A percentile compares a stretch with the other conserved stretches of the same genome.
Conservation (phyloP, 1,139 yeast genomes). For the Arxiozyma slooffiae region DNA sequence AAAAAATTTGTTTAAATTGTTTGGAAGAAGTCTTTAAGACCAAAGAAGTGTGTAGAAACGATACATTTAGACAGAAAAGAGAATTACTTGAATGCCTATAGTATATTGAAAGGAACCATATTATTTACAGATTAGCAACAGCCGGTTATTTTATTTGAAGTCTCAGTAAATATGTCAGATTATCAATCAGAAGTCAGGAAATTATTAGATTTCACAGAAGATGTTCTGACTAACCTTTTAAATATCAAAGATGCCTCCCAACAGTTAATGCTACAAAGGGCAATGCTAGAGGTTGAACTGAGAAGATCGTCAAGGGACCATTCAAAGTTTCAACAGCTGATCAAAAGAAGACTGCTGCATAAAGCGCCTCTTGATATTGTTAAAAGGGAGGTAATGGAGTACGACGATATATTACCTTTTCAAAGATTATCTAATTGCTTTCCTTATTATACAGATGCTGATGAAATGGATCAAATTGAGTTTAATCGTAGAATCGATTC, state of each 20-base stretch:
- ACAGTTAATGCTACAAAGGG: background rate
- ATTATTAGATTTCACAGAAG: conserved; percentile 10
- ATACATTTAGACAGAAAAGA: background rate
- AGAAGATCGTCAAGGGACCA: conserved; percentile 1
- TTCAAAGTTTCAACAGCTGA: background rate
- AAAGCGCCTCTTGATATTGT: background rate
- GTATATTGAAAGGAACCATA: too few relatives aligned
- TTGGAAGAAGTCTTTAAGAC: background rate
- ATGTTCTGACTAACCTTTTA: conserved; percentile 1
- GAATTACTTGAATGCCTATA: too few relatives aligned
- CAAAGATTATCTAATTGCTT: background rate
- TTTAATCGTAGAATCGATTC: background rate
- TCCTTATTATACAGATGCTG: background rate
- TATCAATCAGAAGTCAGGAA: conserved; percentile 10
- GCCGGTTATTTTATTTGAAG: too few relatives aligned
- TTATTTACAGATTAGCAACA: too few relatives aligned
- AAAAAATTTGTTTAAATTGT: background rate
- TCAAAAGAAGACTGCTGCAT: background rate
- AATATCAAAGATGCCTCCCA: background rate
- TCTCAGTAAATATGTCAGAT: conserved; percentile 3
- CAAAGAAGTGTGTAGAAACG: too few relatives aligned
- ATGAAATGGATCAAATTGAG: background rate
- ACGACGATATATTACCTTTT: background rate
- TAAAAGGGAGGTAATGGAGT: background rate
- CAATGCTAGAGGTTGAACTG: conserved; percentile 3